Conservation (phyloP, 768 basidiomycete genomes). For the Austroboletus eburneus region DNA sequence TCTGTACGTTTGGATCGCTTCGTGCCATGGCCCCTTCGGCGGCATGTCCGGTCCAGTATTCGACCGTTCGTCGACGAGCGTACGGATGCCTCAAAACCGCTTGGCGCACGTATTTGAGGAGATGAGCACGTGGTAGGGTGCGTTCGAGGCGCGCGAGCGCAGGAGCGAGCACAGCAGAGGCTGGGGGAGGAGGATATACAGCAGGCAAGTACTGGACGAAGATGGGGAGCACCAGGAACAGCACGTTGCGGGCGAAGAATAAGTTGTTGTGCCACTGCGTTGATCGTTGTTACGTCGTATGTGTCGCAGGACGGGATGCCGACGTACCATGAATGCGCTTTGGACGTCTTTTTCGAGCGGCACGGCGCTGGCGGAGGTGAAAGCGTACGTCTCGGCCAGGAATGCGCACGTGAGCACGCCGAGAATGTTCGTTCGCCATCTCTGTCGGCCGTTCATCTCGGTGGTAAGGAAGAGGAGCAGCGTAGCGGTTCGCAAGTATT, state of each 20-base stretch:
- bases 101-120: slow-evolving; percentile 53
- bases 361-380: slow-evolving; percentile 44
- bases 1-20: slow-evolving; percentile 44
- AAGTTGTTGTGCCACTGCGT: slow-evolving; percentile 64
- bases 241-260: slow-evolving; percentile 46
- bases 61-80: slow-evolving; percentile 41
- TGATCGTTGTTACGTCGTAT: slow-evolving; percentile 1
- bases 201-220: slow-evolving; percentile 42
- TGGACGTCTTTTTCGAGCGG: slow-evolving; percentile 40
- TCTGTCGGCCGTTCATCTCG: slow-evolving; percentile 36
- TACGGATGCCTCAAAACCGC: slow-evolving; percentile 52
- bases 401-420: slow-evolving; percentile 46
- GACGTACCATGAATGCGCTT: slow-evolving; percentile 38
- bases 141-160: slow-evolving; percentile 31
- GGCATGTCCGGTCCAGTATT: slow-evolving; percentile 58
- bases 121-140: slow-evolving; percentile 44
- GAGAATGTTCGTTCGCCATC: slow-evolving; percentile 43
- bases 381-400: slow-evolving; percentile 52
- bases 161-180: slow-evolving; percentile 25
- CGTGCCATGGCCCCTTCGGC: slow-evolving; percentile 49
- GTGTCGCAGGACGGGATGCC: background rate
- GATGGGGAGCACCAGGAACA: slow-evolving; percentile 58
- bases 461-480: slow-evolving; percentile 46
- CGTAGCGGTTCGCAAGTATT: slow-evolving; percentile 55
- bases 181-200: slow-evolving; percentile 24